Evolutionary conservation across 148 eudicot genomes (phyloP).

Genomic region (Spergularia marina): DNA sequence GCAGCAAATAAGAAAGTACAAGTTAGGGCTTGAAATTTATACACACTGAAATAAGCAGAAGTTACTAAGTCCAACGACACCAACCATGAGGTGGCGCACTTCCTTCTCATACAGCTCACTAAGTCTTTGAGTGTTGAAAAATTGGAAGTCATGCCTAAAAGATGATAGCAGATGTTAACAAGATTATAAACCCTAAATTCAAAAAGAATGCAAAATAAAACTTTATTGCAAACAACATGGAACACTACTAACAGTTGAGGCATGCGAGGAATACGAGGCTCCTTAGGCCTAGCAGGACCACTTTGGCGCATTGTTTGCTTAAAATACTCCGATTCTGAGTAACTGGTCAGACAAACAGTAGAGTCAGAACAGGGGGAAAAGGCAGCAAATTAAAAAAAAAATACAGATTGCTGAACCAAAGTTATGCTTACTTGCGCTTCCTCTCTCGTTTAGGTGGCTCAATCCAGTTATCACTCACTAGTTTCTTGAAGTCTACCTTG

Average conservation of each 20-base stretch:
- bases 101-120: slow-evolving; percentile 95
- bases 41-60: not conserved
- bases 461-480: slow-evolving; percentile 85
- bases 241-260: slow-evolving; percentile 75
- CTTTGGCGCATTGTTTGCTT: slow-evolving; percentile 99
- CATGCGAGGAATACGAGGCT: slow-evolving; percentile 99
- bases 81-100: slow-evolving; percentile 91
- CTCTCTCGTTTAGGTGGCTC: slow-evolving; percentile 97
- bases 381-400: not conserved
- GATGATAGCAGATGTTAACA: slow-evolving; percentile 4
- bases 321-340: slow-evolving; percentile 94
- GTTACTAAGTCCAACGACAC: slow-evolving; percentile 18
- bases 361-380: not conserved
- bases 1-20: not conserved
- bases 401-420: not conserved
- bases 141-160: slow-evolving; percentile 94
- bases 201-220: slow-evolving; percentile 8
- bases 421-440: slow-evolving; percentile 76
- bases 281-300: slow-evolving; percentile 89
- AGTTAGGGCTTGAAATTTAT: slow-evolving; percentile 2
- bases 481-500: slow-evolving; percentile 88
- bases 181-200: not conserved
- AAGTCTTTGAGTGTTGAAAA: slow-evolving; percentile 88
- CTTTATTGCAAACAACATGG: not conserved
- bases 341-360: slow-evolving; percentile 41